Base-by-base conservation (phyloP, 805 yeast genomes). In the Metschnikowia koreensis region DNA sequence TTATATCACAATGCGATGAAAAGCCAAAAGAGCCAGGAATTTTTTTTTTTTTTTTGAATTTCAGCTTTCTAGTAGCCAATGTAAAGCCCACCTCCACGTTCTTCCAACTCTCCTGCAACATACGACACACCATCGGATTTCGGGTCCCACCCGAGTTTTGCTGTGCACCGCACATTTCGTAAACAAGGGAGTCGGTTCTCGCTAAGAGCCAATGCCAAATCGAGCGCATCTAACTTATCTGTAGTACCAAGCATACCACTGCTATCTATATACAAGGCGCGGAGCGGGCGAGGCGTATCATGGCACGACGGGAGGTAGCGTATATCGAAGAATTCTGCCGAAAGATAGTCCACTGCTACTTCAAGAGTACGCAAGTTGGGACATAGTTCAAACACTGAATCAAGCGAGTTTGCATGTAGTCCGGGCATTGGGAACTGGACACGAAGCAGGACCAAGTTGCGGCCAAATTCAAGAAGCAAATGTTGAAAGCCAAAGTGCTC, bases 351-450 rank as follows among this genome's bases (percentile, higher is more conserved):
- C 2, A 91, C 92, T 50, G 91, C 81, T 7, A 90, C 73, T 61
- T 83, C 85, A 28, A 91, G 69, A 12, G 80, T 75, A 7, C 66
- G 59, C 48, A 94, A 71, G 52, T 85, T 80, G 4, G 97, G 96
- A 66, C 98, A 93, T 62, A 83, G 83, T 13, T 78, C 68, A 59
- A 93, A 84, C 1, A 89, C 78, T 46, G 77, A 72, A 67, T 94
- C 97, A 59, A 92, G 71, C 0, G 96, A 83, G 55, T 81, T 80
- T 9, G 80, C 82, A 33, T 79, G 74, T 33, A 93, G 70, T 1
- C 84, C 82, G 0, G 97, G 97, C 92, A 93, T 83, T 1, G 99
- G 99, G 62, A 89, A 94, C 55, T 82, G 84, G 26, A 92, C 82
- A 42, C 84, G 79, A 26, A 93, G 71, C 27, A 81, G 76, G 36